phyloP scores from a whole-genome alignment of 139 green algal genomes.

The Tetradesmus obliquus region DNA sequence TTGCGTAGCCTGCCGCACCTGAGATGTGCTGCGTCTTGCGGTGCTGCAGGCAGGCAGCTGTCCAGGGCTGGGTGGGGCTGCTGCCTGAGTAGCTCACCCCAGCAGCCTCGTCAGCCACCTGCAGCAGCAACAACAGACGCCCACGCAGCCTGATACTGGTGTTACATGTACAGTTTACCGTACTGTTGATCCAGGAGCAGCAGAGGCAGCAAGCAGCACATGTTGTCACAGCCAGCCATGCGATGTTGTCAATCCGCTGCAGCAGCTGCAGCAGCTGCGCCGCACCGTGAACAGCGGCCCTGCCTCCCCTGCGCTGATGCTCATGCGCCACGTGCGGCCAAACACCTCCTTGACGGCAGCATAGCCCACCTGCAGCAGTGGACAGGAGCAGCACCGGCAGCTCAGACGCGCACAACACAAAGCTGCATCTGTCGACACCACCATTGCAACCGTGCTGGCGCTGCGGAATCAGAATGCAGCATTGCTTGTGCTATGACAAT shows the following conservation, averaged over 20 bases:
- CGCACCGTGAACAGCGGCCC: slow-evolving; percentile 17
- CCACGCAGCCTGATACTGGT: background rate
- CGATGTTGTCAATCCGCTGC: too few species aligned
- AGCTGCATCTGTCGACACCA: too few species aligned
- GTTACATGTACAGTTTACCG: background rate
- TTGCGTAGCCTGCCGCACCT: background rate
- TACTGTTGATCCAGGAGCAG: too few species aligned
- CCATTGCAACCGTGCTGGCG: too few species aligned
- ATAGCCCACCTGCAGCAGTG: slow-evolving; percentile 8
- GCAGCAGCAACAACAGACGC: background rate
- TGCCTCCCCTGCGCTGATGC: background rate
- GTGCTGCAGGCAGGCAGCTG: background rate
- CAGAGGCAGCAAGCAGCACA: too few species aligned
- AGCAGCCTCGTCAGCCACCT: background rate
- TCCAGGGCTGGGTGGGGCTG: slow-evolving; percentile 9
- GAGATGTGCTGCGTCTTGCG: slow-evolving; percentile 1
- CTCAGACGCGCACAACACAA: too few species aligned
- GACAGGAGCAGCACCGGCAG: too few species aligned
- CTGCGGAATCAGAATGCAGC: too few species aligned
- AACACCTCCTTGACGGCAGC: background rate
- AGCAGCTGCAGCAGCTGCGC: too few species aligned
- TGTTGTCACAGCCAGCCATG: too few species aligned
- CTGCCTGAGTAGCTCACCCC: background rate
- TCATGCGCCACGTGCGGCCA: slow-evolving; percentile 13
- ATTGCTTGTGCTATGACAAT: too few species aligned